Evolutionary conservation across 179 eudicot species (phyloP), one percentile per base, ranked within the genome.

Genomic region (Nepenthes alata): DNA sequence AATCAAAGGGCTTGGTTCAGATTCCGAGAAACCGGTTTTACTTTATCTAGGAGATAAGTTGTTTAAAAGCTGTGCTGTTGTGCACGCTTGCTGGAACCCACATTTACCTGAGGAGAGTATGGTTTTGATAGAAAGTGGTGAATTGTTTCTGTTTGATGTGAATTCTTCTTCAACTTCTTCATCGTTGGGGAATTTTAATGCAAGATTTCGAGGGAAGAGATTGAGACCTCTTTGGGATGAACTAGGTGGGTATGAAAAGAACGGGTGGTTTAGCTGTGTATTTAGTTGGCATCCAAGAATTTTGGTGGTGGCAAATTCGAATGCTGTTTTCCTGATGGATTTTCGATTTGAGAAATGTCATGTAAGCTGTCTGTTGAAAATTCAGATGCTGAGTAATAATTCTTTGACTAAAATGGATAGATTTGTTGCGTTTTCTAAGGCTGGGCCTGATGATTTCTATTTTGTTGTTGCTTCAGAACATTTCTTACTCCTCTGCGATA

Each of bases 241-340:
- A 59, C 36, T 35, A 14, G 52, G 35, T 44, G 63, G 59, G 55
- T 60, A 55, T 58, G 67, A 54, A 48, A 60, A 69, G 35, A 64
- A 68, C 64, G 72, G 73, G 60, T 88, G 98, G 98, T 75, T 88
- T 61, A 76, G 94, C 50, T 88, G 94, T 81, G 88, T 82, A 55
- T 88, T 88, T 62, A 79, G 88, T 66, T 85, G 88, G 94, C 94
- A 88, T 74, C 88, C 90, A 0, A 79, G 88, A 57, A 74, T 84
- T 65, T 63, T 88, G 62, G 65, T 86, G 62, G 82, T 80, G 70
- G 85, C 81, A 25, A 77, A 86, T 70, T 72, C 78, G 2, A 65
- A 61, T 71, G 85, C 83, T 11, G 75, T 91, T 25, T 80, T 82
- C 63, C 61, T 82, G 53, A 81, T 86, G 66, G 97, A 91, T 78